Evolutionary conservation across 202 grass and related monocot species (phyloP).

Genomic region (Panicum virgatum): DNA sequence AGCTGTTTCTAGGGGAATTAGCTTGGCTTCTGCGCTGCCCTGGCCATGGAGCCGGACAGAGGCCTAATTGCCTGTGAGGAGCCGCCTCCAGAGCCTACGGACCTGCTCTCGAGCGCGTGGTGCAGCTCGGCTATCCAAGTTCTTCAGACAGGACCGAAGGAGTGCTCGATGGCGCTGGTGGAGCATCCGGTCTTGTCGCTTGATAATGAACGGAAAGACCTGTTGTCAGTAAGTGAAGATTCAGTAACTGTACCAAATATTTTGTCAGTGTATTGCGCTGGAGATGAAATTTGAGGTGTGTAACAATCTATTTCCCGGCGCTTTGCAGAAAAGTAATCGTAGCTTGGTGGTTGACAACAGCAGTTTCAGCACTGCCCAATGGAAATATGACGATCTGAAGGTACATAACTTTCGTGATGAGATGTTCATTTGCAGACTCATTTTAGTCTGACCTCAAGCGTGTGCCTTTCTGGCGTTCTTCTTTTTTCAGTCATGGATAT

Average conservation of each 20-base stretch:
- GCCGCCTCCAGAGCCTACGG: constrained; percentile 44
- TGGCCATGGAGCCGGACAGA: constrained; percentile 40
- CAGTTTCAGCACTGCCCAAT: constrained; percentile 44
- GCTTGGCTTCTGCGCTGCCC: neutral
- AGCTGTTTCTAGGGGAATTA: constrained; percentile 27
- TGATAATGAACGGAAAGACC: constrained; percentile 27
- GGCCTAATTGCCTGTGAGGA: constrained; percentile 18
- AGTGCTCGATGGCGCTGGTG: constrained; percentile 61
- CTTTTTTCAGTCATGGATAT: constrained; percentile 84
- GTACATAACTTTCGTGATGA: constrained; percentile 27
- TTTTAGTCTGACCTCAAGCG: constrained; percentile 8
- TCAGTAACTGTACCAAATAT: constrained; percentile 29
- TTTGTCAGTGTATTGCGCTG: constrained; percentile 23
- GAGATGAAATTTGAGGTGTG: constrained; percentile 21
- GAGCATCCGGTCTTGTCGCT: constrained; percentile 65
- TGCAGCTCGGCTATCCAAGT: constrained; percentile 88
- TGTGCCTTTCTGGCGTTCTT: neutral
- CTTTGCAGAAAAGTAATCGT: constrained; percentile 60
- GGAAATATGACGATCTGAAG: constrained; percentile 92
- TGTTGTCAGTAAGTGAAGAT: constrained; percentile 42
- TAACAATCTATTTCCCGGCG: neutral
- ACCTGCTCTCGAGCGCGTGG: constrained; percentile 83
- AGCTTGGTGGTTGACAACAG: constrained; percentile 61
- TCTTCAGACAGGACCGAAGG: constrained; percentile 52
- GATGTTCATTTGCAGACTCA: neutral